Percentiles rank a stretch among this genome's conserved stretches.
Evolutionary conservation across 768 basidiomycete species (phyloP).

Genomic region (Leccinum uliginosum): DNA sequence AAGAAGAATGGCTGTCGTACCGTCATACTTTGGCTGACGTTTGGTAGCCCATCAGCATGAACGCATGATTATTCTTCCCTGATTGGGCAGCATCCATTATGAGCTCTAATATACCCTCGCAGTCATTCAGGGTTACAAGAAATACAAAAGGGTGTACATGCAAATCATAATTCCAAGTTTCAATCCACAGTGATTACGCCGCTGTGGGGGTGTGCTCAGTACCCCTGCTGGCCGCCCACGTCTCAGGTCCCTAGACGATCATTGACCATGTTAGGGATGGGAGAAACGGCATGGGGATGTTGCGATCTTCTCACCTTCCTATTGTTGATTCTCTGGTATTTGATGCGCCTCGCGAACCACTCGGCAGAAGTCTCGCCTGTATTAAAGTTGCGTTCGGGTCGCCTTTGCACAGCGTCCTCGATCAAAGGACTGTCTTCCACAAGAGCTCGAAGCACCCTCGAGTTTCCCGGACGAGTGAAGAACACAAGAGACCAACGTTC

Average conservation of each 20-base stretch:
- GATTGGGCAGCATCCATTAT: too few relatives aligned
- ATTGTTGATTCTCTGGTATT: slow-evolving; percentile 39
- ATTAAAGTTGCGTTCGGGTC: slow-evolving; percentile 35
- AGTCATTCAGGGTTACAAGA: background rate
- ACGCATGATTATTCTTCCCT: background rate
- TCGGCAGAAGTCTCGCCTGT: slow-evolving; percentile 35
- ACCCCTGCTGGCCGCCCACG: slow-evolving; percentile 28
- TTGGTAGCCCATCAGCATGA: background rate
- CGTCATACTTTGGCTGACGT: background rate
- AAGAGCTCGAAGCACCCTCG: slow-evolving; percentile 46
- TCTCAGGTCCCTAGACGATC: slow-evolving; percentile 25
- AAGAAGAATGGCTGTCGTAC: too few relatives aligned
- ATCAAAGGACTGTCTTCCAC: slow-evolving; percentile 48
- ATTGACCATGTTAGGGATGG: background rate
- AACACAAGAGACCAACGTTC: slow-evolving; percentile 67
- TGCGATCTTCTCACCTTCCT: slow-evolving; percentile 32
- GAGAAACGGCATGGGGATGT: background rate
- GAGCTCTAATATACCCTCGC: too few relatives aligned
- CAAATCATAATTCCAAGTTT: background rate
- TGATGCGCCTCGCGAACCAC: slow-evolving; percentile 41
- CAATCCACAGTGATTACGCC: background rate
- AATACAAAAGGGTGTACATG: background rate
- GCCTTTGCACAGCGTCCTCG: slow-evolving; percentile 36
- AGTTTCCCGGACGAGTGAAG: slow-evolving; percentile 61
- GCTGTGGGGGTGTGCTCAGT: slow-evolving; percentile 26